Conservation (phyloP, 768 basidiomycete genomes). For the Lyophyllum semitale region DNA sequence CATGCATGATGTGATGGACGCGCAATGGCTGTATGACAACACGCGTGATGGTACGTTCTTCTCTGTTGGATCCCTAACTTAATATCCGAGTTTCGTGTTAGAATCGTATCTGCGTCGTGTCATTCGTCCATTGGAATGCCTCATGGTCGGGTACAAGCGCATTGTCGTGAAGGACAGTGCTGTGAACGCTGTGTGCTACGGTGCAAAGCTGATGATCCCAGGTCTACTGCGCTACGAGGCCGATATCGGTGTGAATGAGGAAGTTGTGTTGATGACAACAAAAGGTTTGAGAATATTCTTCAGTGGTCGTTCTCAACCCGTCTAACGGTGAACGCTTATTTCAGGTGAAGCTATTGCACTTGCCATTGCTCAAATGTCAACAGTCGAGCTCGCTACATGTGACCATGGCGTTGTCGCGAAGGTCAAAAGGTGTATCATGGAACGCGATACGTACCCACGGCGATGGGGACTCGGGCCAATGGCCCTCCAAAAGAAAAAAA, state of each 20-base stretch:
- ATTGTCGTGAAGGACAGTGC: constrained; percentile 99
- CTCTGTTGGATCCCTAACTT: background rate
- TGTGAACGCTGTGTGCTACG: constrained; percentile 99
- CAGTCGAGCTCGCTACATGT: constrained; percentile 95
- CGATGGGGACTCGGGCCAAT: constrained; percentile 99
- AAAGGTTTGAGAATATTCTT: constrained; percentile 61
- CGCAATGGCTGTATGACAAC: constrained; percentile 98
- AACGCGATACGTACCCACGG: constrained; percentile 96
- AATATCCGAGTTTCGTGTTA: constrained; percentile 30
- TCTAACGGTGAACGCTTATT: background rate
- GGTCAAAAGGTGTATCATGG: constrained; percentile 99
- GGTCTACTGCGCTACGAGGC: constrained; percentile 95
- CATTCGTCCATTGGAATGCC: constrained; percentile 90
- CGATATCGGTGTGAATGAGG: constrained; percentile 93
- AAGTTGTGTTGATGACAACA: constrained; percentile 98
- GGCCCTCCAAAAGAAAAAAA: constrained; percentile 95
- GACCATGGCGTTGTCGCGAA: constrained; percentile 99
- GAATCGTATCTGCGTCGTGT: constrained; percentile 96
- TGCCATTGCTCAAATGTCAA: constrained; percentile 97
- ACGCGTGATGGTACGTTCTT: constrained; percentile 81
- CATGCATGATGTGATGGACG: constrained; percentile 99
- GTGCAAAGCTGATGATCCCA: constrained; percentile 99
- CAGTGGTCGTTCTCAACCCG: background rate
- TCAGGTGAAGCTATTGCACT: constrained; percentile 91
- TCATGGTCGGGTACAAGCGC: constrained; percentile 95